These are phyloP conservation scores for Lizonia empirigonia DNA, from an alignment of 2,329 filamentous ascomycete species.

Conservation along the genomic window DNA sequence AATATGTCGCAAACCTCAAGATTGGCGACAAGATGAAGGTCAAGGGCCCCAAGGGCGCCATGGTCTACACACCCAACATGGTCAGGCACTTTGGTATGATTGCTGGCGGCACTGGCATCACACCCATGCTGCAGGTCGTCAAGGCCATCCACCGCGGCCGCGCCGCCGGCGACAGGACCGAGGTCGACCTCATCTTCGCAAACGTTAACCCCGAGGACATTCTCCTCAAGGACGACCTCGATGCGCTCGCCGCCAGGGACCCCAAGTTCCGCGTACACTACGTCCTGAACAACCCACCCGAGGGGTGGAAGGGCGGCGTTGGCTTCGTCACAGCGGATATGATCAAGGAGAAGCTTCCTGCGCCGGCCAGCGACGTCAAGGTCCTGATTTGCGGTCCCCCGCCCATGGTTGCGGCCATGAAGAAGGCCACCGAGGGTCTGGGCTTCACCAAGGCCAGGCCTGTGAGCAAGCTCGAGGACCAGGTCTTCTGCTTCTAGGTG, in stretches of 20 bases:
- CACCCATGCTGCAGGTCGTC: conserved; percentile 96
- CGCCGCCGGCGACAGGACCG: conserved; percentile 75
- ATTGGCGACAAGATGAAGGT: conserved; percentile 84
- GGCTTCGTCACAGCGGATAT: conserved; percentile 96
- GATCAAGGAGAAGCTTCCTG: conserved; percentile 86
- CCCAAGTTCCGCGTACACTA: conserved; percentile 86
- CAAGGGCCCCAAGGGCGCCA: conserved; percentile 93
- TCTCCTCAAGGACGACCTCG: conserved; percentile 88
- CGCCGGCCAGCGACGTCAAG: conserved; percentile 86
- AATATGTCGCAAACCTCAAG: conserved; percentile 81
- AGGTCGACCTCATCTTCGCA: conserved; percentile 90
- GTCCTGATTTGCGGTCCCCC: conserved; percentile 93
- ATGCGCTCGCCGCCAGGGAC: conserved; percentile 77
- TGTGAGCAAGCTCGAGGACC: conserved; percentile 97
- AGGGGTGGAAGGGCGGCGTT: conserved; percentile 88
- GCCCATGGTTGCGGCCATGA: conserved; percentile 95
- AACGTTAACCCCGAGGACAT: conserved; percentile 95
- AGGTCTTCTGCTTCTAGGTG: conserved; percentile 90
- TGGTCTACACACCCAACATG: conserved; percentile 98
- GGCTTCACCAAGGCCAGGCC: conserved; percentile 92
- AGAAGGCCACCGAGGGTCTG: conserved; percentile 89
- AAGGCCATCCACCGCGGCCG: conserved; percentile 86
- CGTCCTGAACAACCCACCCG: conserved; percentile 93
- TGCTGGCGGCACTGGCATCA: conserved; percentile 95
- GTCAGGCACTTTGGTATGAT: conserved; percentile 97